Conservation (phyloP, 2,329 filamentous ascomycete genomes). For the Botrytis pseudocinerea region DNA sequence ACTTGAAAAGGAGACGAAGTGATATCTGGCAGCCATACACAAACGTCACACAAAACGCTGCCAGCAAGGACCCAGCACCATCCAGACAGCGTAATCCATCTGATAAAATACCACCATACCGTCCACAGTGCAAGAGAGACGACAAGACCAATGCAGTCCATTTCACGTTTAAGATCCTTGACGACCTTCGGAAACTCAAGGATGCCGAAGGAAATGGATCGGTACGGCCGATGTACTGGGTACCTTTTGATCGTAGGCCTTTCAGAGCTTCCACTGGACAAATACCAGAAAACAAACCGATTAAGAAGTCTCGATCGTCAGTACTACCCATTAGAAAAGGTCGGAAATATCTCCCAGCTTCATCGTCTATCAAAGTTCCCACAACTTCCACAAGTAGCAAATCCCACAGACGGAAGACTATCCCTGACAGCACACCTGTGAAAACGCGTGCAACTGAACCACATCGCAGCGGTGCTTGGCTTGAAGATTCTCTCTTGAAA, state of each 20-base stretch:
- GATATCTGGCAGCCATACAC: slow-evolving; percentile 41
- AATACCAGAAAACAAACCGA: slow-evolving; percentile 1
- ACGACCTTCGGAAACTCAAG: slow-evolving; percentile 30
- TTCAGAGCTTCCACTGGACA: slow-evolving; percentile 22
- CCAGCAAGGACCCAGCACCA: slow-evolving; percentile 25
- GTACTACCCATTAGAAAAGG: slow-evolving; percentile 1
- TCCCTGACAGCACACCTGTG: neutral
- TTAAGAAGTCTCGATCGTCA: neutral
- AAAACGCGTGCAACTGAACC: neutral
- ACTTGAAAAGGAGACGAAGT: slow-evolving; percentile 47
- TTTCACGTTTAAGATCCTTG: slow-evolving; percentile 38
- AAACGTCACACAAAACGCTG: slow-evolving; percentile 25
- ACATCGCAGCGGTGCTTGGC: slow-evolving; percentile 11
- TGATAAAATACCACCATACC: slow-evolving; percentile 15
- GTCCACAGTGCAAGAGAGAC: slow-evolving; percentile 36
- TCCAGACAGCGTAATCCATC: slow-evolving; percentile 1
- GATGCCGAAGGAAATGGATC: slow-evolving; percentile 30
- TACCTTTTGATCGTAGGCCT: slow-evolving; percentile 4
- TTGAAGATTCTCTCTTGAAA: slow-evolving; percentile 1
- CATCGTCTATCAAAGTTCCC: neutral
- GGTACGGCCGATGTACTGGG: slow-evolving; percentile 29
- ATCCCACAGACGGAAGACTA: neutral
- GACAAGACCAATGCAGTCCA: slow-evolving; percentile 38
- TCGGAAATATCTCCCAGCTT: slow-evolving; percentile 16
- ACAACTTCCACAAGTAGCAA: neutral